Conservation (phyloP, 2,329 filamentous ascomycete species). For the Clarireedia homoeocarpa region DNA sequence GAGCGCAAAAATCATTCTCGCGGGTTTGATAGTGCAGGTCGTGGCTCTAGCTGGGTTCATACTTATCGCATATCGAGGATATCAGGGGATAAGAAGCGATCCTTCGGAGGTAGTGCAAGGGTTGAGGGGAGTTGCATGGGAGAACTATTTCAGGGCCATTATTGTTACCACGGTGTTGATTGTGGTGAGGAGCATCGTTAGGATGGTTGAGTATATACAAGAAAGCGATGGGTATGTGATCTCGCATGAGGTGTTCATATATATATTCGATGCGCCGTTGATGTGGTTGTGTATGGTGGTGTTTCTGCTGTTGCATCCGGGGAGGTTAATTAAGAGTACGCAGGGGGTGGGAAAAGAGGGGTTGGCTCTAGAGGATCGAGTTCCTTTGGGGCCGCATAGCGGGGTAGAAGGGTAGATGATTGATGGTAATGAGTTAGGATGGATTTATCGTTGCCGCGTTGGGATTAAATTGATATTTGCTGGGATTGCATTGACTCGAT, state of each 20-base stretch:
- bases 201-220: background rate
- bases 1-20: background rate
- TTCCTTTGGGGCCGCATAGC: too few relatives aligned
- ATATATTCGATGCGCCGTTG: background rate
- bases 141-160: background rate
- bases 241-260: background rate
- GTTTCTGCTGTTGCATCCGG: background rate
- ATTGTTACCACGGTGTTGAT: background rate
- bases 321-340: background rate
- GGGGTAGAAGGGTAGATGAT: too few relatives aligned
- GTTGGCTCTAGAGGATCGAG: too few relatives aligned
- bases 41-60: background rate
- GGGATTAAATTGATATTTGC: too few relatives aligned
- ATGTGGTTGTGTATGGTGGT: background rate
- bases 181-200: background rate
- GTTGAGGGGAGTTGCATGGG: background rate
- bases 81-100: too few relatives aligned
- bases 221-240: background rate
- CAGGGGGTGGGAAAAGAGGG: too few relatives aligned
- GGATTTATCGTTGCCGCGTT: too few relatives aligned
- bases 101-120: too few relatives aligned
- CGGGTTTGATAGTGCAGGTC: background rate
- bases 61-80: background rate
- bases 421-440: too few relatives aligned
- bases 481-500: too few relatives aligned